Conservation (phyloP, 495 filamentous ascomycete species). For the Penicillium maclennaniae region DNA sequence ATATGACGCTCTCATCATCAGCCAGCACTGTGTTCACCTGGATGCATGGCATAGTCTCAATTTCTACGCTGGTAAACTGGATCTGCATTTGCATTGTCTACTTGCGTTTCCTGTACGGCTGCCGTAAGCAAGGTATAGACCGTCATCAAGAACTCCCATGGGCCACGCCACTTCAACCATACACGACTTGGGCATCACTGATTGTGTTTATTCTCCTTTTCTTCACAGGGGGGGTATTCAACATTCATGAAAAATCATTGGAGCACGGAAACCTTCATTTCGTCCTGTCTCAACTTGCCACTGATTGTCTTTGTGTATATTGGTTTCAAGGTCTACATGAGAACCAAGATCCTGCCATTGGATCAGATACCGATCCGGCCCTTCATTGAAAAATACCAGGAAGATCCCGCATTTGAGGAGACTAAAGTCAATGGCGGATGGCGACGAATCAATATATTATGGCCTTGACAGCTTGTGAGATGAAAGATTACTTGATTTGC, state of each 20-base stretch:
- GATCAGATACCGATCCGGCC: slow-evolving; percentile 40
- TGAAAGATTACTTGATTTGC: not conserved
- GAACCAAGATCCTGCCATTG: slow-evolving; percentile 50
- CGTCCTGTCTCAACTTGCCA: slow-evolving; percentile 46
- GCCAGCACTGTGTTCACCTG: slow-evolving; percentile 56
- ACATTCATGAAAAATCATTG: slow-evolving; percentile 51
- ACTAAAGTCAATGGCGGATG: slow-evolving; percentile 15
- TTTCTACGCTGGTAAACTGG: slow-evolving; percentile 54
- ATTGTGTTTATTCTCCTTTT: slow-evolving; percentile 45
- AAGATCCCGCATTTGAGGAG: slow-evolving; percentile 21
- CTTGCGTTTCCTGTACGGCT: slow-evolving; percentile 52
- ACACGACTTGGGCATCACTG: slow-evolving; percentile 43
- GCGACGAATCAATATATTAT: slow-evolving; percentile 19
- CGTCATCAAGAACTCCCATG: slow-evolving; percentile 46
- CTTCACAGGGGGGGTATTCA: slow-evolving; percentile 23
- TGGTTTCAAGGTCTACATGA: slow-evolving; percentile 52
- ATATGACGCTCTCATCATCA: slow-evolving; percentile 49
- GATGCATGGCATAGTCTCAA: slow-evolving; percentile 52
- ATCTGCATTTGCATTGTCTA: slow-evolving; percentile 50
- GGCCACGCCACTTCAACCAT: slow-evolving; percentile 48
- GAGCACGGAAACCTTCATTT: slow-evolving; percentile 28
- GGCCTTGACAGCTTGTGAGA: slow-evolving; percentile 1
- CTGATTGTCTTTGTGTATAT: slow-evolving; percentile 50
- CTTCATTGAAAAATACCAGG: slow-evolving; percentile 20
- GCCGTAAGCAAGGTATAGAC: slow-evolving; percentile 44